Conservation (phyloP, 75 land plant species). For the Picea sitchensis region DNA sequence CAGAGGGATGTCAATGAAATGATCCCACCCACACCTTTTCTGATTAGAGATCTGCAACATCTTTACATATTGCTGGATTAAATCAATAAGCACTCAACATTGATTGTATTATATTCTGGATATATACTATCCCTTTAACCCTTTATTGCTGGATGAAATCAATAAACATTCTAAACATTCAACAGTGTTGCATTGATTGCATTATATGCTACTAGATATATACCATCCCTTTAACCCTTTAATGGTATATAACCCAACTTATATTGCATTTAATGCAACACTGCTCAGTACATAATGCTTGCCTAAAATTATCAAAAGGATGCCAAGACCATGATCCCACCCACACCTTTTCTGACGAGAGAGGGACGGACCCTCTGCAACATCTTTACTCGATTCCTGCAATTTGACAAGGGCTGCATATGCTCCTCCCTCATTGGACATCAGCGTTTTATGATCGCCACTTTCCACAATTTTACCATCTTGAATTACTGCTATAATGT, state of each 20-base stretch:
- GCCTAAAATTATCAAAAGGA: neutral
- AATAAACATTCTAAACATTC: too few relatives aligned
- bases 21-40: too few relatives aligned
- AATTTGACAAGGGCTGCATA: slow-evolving; percentile 68
- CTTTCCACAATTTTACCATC: slow-evolving; percentile 75
- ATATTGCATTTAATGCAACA: neutral
- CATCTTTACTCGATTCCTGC: slow-evolving; percentile 48
- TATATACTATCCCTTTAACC: too few relatives aligned
- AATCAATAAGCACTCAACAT: too few relatives aligned
- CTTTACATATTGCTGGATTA: too few relatives aligned
- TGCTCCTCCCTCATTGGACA: slow-evolving; percentile 54
- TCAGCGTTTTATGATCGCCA: slow-evolving; percentile 83
- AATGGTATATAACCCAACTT: neutral
- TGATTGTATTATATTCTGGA: neutral
- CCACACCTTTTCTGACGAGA: slow-evolving; percentile 7
- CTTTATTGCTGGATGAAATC: too few relatives aligned
- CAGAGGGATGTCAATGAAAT: too few relatives aligned
- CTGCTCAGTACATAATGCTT: neutral
- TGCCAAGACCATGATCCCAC: slow-evolving; percentile 3
- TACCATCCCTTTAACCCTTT: neutral
- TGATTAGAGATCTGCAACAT: too few relatives aligned
- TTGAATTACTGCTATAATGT: slow-evolving; percentile 82
- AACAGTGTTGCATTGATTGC: neutral
- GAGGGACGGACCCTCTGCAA: slow-evolving; percentile 20
- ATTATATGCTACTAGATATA: neutral